These are phyloP conservation scores for Suillus subluteus DNA, from an alignment of 768 basidiomycete genomes.

Conservation along the genomic window DNA sequence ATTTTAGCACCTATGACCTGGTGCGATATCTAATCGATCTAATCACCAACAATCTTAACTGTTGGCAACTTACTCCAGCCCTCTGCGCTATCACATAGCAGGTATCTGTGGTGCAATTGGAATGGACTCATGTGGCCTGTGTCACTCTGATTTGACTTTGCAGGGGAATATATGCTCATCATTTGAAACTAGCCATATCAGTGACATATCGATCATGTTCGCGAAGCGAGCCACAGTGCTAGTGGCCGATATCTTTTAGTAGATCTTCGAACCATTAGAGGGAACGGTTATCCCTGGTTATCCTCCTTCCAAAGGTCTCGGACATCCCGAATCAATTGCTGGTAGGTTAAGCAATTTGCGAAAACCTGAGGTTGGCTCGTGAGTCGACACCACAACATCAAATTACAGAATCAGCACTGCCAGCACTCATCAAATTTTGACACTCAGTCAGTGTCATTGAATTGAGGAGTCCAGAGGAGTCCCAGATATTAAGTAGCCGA, in stretches of 20 bases:
- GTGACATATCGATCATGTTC: not conserved
- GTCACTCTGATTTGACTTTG: too few species aligned
- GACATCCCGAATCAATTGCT: not conserved
- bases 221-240: not conserved
- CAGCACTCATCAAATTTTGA: not conserved
- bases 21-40: not conserved
- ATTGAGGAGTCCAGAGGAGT: too few species aligned
- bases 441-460: too few species aligned
- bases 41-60: not conserved
- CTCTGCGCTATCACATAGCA: not conserved
- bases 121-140: not conserved
- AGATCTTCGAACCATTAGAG: not conserved
- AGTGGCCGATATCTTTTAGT: not conserved
- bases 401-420: not conserved
- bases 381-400: not conserved
- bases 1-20: not conserved
- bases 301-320: not conserved
- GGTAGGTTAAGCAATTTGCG: not conserved
- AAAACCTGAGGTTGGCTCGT: not conserved
- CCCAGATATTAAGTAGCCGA: too few species aligned
- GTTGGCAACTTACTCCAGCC: not conserved
- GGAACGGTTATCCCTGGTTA: not conserved
- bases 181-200: not conserved
- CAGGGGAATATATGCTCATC: too few species aligned
- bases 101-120: not conserved